These are phyloP conservation scores for Suillus lakei DNA, from an alignment of 768 basidiomycete genomes.

Conservation along the genomic window DNA sequence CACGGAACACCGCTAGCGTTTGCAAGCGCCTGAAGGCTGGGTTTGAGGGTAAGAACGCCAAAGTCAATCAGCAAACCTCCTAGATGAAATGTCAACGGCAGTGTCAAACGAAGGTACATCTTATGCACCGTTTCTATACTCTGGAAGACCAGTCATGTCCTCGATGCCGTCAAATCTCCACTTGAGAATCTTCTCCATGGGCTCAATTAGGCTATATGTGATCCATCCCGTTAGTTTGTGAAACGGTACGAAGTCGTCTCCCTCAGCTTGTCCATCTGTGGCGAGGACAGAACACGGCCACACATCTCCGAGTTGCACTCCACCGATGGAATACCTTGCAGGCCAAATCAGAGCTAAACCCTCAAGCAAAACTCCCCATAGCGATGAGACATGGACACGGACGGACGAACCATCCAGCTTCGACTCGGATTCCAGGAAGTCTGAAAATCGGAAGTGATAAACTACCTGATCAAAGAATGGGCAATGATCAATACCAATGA, in stretches of 20 bases:
- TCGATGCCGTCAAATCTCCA: conserved; percentile 86
- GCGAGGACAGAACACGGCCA: conserved; percentile 79
- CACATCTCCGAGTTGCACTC: conserved; percentile 84
- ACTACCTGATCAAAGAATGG: background rate
- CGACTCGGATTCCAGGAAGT: conserved; percentile 69
- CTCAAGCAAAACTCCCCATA: conserved; percentile 85
- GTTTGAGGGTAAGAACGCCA: conserved; percentile 74
- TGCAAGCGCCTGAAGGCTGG: conserved; percentile 51
- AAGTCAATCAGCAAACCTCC: conserved; percentile 90
- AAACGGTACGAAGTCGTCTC: conserved; percentile 85
- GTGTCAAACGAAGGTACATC: background rate
- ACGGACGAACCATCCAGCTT: conserved; percentile 43
- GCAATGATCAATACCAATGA: conserved; percentile 60
- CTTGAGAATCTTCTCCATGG: conserved; percentile 72
- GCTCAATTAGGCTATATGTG: conserved; percentile 87
- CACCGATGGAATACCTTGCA: conserved; percentile 65
- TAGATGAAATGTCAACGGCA: conserved; percentile 29
- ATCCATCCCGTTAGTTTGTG: conserved; percentile 97
- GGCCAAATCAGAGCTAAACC: conserved; percentile 93
- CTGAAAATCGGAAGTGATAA: conserved; percentile 38
- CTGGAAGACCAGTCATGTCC: conserved; percentile 90
- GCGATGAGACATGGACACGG: conserved; percentile 69
- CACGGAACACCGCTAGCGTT: conserved; percentile 53
- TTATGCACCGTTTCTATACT: conserved; percentile 88
- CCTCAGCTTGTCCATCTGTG: conserved; percentile 41